Conservation (phyloP, 176 grass and related monocot species). For the Carex scoparia region DNA sequence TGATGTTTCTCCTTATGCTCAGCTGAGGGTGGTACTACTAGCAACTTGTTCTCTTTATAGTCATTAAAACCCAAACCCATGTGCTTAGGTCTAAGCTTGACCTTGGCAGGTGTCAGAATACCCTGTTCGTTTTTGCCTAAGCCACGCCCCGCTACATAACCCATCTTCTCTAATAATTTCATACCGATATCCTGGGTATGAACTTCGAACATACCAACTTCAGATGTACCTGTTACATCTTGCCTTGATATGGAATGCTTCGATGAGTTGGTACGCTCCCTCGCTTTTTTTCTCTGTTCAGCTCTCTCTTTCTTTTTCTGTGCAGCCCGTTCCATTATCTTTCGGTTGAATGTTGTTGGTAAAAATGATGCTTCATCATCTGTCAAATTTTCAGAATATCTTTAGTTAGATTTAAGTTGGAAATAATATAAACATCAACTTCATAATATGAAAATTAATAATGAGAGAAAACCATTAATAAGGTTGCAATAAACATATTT, state of each 20-base stretch:
- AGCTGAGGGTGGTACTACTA: background rate
- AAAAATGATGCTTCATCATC: slow-evolving; percentile 27
- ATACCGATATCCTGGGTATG: slow-evolving; percentile 14
- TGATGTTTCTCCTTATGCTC: slow-evolving; percentile 27
- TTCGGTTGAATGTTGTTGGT: slow-evolving; percentile 46
- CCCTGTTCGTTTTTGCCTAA: slow-evolving; percentile 72
- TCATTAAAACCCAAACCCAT: slow-evolving; percentile 43
- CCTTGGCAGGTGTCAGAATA: slow-evolving; percentile 38
- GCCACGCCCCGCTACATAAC: slow-evolving; percentile 43
- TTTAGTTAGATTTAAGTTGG: background rate
- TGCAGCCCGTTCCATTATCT: slow-evolving; percentile 49
- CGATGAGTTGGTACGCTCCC: slow-evolving; percentile 21
- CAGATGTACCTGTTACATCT: slow-evolving; percentile 24
- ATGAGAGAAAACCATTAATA: background rate
- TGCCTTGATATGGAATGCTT: background rate
- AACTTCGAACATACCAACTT: background rate
- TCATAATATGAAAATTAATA: background rate
- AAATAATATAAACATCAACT: background rate
- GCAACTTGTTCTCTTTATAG: slow-evolving; percentile 37
- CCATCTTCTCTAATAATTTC: slow-evolving; percentile 57
- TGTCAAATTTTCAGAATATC: slow-evolving; percentile 1
- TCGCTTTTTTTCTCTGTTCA: slow-evolving; percentile 36
- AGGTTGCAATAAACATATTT: background rate
- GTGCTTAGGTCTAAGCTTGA: slow-evolving; percentile 23
- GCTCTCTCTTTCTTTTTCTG: slow-evolving; percentile 69